These are phyloP conservation scores for Xerocomus cyaneibrunnescens DNA, from an alignment of 1,284 basidiomycete genomes.

Conservation along the genomic window DNA sequence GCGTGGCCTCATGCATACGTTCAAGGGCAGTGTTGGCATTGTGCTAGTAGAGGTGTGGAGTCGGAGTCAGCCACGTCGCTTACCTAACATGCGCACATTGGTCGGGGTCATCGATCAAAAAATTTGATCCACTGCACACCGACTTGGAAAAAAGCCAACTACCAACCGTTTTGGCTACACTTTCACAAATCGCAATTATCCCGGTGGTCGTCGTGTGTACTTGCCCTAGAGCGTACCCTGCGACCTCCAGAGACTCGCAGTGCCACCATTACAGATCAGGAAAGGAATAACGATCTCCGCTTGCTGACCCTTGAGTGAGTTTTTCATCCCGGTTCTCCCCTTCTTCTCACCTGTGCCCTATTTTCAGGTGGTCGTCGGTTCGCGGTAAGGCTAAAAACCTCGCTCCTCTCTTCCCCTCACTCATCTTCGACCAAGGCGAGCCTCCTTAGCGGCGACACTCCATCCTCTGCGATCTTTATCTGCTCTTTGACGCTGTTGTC, in stretches of 20 bases:
- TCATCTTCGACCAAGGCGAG: slow-evolving; percentile 54
- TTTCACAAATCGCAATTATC: slow-evolving; percentile 20
- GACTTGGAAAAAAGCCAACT: slow-evolving; percentile 1
- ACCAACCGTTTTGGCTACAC: slow-evolving; percentile 27
- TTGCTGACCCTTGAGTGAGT: slow-evolving; percentile 77
- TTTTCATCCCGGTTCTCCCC: slow-evolving; percentile 23
- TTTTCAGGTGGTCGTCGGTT: slow-evolving; percentile 72
- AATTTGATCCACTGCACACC: slow-evolving; percentile 13
- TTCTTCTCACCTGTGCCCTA: slow-evolving; percentile 7
- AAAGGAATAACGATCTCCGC: slow-evolving; percentile 76
- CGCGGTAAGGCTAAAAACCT: slow-evolving; percentile 52
- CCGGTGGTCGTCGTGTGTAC: slow-evolving; percentile 38
- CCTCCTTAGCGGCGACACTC: slow-evolving; percentile 63
- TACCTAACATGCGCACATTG: slow-evolving; percentile 28
- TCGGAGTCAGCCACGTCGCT: slow-evolving; percentile 2
- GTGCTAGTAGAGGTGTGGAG: not conserved
- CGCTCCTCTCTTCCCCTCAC: slow-evolving; percentile 7
- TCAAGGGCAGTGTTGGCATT: not conserved
- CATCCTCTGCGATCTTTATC: slow-evolving; percentile 17
- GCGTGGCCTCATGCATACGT: slow-evolving; percentile 16
- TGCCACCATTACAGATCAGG: slow-evolving; percentile 69
- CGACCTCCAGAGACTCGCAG: slow-evolving; percentile 41
- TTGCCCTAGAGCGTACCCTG: slow-evolving; percentile 24
- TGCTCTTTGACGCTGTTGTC: slow-evolving; percentile 18
- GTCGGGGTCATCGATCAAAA: slow-evolving; percentile 17